A percentile compares a stretch with the other conserved stretches of the same genome.
These are phyloP conservation scores for Paecilomyces variotii DNA, from an alignment of 2,329 filamentous ascomycete species.

Conservation along the genomic window DNA sequence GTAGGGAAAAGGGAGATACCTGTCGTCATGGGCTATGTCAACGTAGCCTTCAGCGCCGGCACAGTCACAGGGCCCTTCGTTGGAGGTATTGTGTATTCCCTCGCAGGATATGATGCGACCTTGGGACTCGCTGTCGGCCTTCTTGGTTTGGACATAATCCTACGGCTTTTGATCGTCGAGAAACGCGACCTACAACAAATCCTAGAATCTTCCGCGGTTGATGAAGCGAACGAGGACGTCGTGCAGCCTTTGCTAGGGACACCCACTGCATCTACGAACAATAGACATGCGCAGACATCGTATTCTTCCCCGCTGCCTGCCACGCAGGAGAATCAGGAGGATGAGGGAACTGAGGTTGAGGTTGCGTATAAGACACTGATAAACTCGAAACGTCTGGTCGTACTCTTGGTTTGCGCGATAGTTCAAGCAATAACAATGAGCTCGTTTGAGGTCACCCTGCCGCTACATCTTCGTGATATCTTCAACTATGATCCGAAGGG, in stretches of 20 bases:
- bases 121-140: conserved; percentile 27
- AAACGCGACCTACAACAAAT: not conserved
- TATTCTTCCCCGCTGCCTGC: not conserved
- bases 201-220: not conserved
- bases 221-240: not conserved
- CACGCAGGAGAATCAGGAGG: not conserved
- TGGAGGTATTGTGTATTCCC: conserved; percentile 49
- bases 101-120: not conserved
- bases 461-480: not conserved
- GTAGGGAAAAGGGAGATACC: conserved; percentile 51
- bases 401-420: not conserved
- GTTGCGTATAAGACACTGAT: not conserved
- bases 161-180: not conserved
- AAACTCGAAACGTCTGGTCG: not conserved
- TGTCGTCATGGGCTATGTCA: conserved; percentile 48
- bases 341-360: not conserved
- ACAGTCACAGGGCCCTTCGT: conserved; percentile 49
- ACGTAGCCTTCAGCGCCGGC: conserved; percentile 49
- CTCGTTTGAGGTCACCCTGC: not conserved
- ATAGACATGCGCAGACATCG: not conserved
- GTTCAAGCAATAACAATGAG: not conserved
- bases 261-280: not conserved
- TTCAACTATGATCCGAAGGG: not conserved
- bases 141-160: conserved; percentile 7
- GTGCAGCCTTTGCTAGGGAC: not conserved